Percentiles rank a stretch among this genome's conserved stretches.
These are phyloP conservation scores for Trifolium dubium DNA, from an alignment of 306 rosid species.

Conservation along the genomic window DNA sequence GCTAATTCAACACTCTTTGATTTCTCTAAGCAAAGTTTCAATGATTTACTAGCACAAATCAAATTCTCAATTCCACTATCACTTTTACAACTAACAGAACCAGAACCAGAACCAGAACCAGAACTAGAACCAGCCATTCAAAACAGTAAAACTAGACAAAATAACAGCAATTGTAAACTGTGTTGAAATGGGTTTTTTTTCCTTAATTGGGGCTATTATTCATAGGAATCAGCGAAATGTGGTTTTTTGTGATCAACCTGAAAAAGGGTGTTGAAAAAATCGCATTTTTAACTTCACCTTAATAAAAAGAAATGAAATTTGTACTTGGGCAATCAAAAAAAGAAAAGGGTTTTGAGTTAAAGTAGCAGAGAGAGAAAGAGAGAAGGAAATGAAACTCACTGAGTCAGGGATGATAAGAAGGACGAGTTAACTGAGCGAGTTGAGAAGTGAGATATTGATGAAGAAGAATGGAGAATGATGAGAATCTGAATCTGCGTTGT, in stretches of 20 bases:
- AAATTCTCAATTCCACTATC: slow-evolving; percentile 56
- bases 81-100: slow-evolving; percentile 33
- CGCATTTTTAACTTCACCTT: slow-evolving; percentile 35
- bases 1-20: slow-evolving; percentile 73
- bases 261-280: slow-evolving; percentile 4
- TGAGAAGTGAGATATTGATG: slow-evolving; percentile 12
- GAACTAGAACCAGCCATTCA: slow-evolving; percentile 69
- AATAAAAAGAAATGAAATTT: slow-evolving; percentile 4
- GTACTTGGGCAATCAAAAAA: slow-evolving; percentile 4
- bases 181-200: slow-evolving; percentile 28
- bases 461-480: slow-evolving; percentile 25
- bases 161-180: slow-evolving; percentile 15
- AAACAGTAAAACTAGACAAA: slow-evolving; percentile 16
- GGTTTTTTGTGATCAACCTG: slow-evolving; percentile 36
- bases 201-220: background rate
- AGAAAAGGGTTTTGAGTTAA: slow-evolving; percentile 1
- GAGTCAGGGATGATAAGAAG: slow-evolving; percentile 10
- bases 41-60: slow-evolving; percentile 69
- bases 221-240: slow-evolving; percentile 60
- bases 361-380: slow-evolving; percentile 6
- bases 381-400: slow-evolving; percentile 43
- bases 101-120: slow-evolving; percentile 43
- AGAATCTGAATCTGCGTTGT: slow-evolving; percentile 64
- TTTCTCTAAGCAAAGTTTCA: slow-evolving; percentile 85
- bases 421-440: slow-evolving; percentile 52